These are phyloP conservation scores for Hymenoscyphus scutula DNA, from an alignment of 2,329 filamentous ascomycete species.

Conservation along the genomic window DNA sequence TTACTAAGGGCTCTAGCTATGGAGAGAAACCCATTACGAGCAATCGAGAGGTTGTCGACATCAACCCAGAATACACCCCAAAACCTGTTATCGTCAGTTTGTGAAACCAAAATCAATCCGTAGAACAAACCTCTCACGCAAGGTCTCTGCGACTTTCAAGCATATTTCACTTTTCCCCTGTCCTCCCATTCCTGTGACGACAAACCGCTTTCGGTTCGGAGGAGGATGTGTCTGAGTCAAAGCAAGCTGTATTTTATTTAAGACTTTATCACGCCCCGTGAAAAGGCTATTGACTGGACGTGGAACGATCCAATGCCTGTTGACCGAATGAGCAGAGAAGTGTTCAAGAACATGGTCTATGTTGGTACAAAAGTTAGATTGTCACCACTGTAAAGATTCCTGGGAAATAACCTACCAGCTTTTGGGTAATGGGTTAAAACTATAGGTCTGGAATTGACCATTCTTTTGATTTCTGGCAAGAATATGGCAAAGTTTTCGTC, in stretches of 20 bases:
- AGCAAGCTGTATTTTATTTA: slow-evolving; percentile 18
- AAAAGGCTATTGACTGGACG: slow-evolving; percentile 23
- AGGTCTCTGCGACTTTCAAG: slow-evolving; percentile 24
- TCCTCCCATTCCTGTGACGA: slow-evolving; percentile 28
- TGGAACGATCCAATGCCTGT: slow-evolving; percentile 22
- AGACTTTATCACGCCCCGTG: slow-evolving; percentile 21
- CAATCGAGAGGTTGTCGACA: slow-evolving; percentile 19
- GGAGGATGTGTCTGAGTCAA: slow-evolving; percentile 6
- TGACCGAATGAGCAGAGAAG: slow-evolving; percentile 3
- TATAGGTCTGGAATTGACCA: slow-evolving; percentile 15
- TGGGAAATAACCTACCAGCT: too few species aligned
- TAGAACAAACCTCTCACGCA: slow-evolving; percentile 21
- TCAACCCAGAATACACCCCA: slow-evolving; percentile 27
- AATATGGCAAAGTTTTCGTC: slow-evolving; percentile 20
- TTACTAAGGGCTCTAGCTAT: slow-evolving; percentile 18
- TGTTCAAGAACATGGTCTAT: too few species aligned
- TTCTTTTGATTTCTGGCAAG: slow-evolving; percentile 20
- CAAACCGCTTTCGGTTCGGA: slow-evolving; percentile 23
- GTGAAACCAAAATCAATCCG: neutral
- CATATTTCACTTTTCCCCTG: slow-evolving; percentile 28
- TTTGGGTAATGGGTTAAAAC: neutral
- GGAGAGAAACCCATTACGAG: slow-evolving; percentile 20
- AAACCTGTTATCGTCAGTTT: slow-evolving; percentile 19
- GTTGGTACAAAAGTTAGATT: too few species aligned
- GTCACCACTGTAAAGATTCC: too few species aligned